A percentile compares a stretch with the other conserved stretches of the same genome.
Evolutionary conservation across 306 rosid genomes (phyloP).

Genomic region (Lithocarpus polystachyus): DNA sequence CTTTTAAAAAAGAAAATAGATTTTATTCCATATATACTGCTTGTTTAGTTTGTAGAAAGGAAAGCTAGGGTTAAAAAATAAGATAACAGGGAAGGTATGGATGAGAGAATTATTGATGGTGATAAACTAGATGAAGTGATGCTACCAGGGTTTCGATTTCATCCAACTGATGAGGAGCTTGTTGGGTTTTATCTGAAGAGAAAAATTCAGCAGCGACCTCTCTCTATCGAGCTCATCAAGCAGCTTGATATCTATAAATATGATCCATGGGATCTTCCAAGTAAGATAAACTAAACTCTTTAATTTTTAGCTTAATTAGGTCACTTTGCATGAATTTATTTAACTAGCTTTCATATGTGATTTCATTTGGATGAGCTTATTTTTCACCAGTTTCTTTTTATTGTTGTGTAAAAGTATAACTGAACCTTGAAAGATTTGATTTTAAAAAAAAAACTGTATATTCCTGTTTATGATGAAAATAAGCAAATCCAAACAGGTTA

Average conservation of each 20-base stretch:
- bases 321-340: neutral
- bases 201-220: constrained; percentile 73
- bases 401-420: too few species aligned
- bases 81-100: constrained; percentile 29
- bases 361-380: too few species aligned
- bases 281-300: constrained; percentile 36
- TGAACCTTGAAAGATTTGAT: too few species aligned
- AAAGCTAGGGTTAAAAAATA: constrained; percentile 22
- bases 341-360: neutral
- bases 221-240: constrained; percentile 82
- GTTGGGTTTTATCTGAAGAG: constrained; percentile 88
- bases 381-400: too few species aligned
- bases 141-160: constrained; percentile 94
- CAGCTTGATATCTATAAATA: constrained; percentile 90
- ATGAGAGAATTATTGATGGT: constrained; percentile 30
- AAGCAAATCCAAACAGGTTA: too few species aligned
- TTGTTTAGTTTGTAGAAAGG: neutral
- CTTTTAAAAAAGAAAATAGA: neutral
- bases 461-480: too few species aligned
- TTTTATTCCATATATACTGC: neutral
- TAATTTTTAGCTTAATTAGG: neutral
- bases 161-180: constrained; percentile 97
- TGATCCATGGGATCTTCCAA: constrained; percentile 99
- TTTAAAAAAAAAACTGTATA: too few species aligned
- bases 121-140: constrained; percentile 75